Percentiles rank a stretch among this genome's conserved stretches.
These are phyloP conservation scores for Hygrophorus russula DNA, from an alignment of 768 basidiomycete species.

Conservation along the genomic window DNA sequence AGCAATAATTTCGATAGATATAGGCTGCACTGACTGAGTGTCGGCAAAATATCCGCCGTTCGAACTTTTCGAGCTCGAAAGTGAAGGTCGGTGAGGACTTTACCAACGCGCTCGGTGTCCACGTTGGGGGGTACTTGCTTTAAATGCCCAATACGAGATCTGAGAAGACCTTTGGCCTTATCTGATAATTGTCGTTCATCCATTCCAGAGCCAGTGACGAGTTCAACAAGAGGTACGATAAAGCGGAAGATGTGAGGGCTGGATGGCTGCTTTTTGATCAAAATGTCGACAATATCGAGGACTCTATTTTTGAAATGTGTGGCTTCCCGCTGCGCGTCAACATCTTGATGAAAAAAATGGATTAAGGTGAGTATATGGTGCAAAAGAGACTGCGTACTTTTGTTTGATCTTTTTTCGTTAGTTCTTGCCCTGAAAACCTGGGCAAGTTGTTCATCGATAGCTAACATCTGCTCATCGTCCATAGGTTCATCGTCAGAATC, in stretches of 20 bases:
- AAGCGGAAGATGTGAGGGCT: conserved; percentile 58
- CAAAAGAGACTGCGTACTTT: conserved; percentile 34
- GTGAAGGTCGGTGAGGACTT: conserved; percentile 56
- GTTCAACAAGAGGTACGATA: conserved; percentile 66
- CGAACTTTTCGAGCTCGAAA: conserved; percentile 55
- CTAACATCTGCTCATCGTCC: conserved; percentile 99
- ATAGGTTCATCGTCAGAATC: conserved; percentile 59
- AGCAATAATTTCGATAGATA: conserved; percentile 50
- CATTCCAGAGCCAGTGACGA: conserved; percentile 50
- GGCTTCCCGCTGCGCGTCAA: conserved; percentile 74
- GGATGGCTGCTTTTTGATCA: conserved; percentile 66
- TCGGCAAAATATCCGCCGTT: conserved; percentile 47
- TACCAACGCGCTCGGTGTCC: conserved; percentile 30
- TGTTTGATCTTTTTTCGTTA: conserved; percentile 47
- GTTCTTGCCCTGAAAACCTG: conserved; percentile 69
- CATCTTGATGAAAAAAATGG: conserved; percentile 23
- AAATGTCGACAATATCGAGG: conserved; percentile 87
- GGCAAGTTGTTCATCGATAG: conserved; percentile 85
- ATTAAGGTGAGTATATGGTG: background rate
- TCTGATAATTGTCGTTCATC: conserved; percentile 86
- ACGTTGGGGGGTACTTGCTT: conserved; percentile 51
- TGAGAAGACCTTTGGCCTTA: conserved; percentile 76
- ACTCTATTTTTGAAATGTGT: conserved; percentile 95
- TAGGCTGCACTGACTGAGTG: conserved; percentile 58
- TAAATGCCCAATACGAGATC: conserved; percentile 58